These are phyloP conservation scores for Hypoxylon sp. DNA, from an alignment of 2,329 filamentous ascomycete genomes.

Conservation along the genomic window DNA sequence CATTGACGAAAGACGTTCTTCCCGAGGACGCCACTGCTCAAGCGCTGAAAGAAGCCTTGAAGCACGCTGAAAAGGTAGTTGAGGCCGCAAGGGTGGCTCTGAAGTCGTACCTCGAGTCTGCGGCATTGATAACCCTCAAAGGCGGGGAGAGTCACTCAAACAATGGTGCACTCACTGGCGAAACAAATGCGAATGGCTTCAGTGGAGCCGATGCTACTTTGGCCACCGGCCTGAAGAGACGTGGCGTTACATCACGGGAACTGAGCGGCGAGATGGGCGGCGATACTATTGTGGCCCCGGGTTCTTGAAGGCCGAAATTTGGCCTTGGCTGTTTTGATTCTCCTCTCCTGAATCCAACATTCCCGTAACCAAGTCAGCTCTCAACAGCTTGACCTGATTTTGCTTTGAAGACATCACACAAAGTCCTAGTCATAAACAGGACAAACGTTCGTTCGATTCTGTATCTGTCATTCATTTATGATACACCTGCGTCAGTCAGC, in stretches of 20 bases:
- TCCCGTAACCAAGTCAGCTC: slow-evolving; percentile 25
- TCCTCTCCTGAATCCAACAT: slow-evolving; percentile 39
- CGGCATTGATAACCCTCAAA: slow-evolving; percentile 12
- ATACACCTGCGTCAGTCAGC: slow-evolving; percentile 22
- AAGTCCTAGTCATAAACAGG: slow-evolving; percentile 4
- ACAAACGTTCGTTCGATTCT: slow-evolving; percentile 22
- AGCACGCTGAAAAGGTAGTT: slow-evolving; percentile 62
- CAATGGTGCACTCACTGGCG: slow-evolving; percentile 16
- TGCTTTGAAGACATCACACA: slow-evolving; percentile 11
- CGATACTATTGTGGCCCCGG: slow-evolving; percentile 60
- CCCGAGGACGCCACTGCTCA: slow-evolving; percentile 57
- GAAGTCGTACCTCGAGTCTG: slow-evolving; percentile 53
- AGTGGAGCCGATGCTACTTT: slow-evolving; percentile 38
- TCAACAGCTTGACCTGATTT: slow-evolving; percentile 33
- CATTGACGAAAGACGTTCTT: slow-evolving; percentile 8
- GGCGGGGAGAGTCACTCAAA: background rate
- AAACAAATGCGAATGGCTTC: slow-evolving; percentile 17
- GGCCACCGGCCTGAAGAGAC: slow-evolving; percentile 51
- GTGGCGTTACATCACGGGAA: slow-evolving; percentile 67
- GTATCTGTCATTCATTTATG: slow-evolving; percentile 11
- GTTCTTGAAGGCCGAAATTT: slow-evolving; percentile 12
- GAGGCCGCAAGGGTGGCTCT: slow-evolving; percentile 61
- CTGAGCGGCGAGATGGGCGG: slow-evolving; percentile 73
- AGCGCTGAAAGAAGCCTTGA: slow-evolving; percentile 60
- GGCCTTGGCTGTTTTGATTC: slow-evolving; percentile 6